These are phyloP conservation scores for Wickerhamomyces chambardii DNA, from an alignment of 805 yeast species.

Conservation along the genomic window DNA sequence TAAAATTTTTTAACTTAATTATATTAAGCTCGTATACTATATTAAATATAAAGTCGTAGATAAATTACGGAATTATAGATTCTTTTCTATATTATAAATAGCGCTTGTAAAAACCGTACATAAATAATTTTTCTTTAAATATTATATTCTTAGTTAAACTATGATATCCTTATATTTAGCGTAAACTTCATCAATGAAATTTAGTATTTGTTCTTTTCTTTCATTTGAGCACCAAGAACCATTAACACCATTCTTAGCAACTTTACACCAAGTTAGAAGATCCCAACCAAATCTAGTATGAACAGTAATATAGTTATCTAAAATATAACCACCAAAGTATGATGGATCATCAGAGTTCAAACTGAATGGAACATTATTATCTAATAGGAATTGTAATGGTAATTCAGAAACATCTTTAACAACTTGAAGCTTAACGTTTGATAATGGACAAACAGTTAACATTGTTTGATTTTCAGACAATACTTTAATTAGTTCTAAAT, in stretches of 20 bases:
- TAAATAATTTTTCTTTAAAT: too few relatives aligned
- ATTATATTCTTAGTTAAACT: neutral
- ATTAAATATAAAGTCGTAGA: too few relatives aligned
- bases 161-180: constrained; percentile 21
- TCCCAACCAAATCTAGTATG: constrained; percentile 59
- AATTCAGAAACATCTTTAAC: constrained; percentile 58
- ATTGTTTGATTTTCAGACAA: constrained; percentile 47
- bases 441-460: constrained; percentile 70
- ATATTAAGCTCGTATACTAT: too few relatives aligned
- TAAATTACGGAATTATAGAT: too few relatives aligned
- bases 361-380: constrained; percentile 58
- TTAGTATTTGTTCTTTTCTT: constrained; percentile 37
- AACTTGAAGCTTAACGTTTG: constrained; percentile 69
- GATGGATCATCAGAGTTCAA: constrained; percentile 78
- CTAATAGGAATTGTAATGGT: constrained; percentile 56
- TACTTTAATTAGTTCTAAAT: constrained; percentile 41
- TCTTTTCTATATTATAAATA: too few relatives aligned
- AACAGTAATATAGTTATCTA: constrained; percentile 65
- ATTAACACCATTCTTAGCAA: constrained; percentile 56
- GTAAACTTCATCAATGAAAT: constrained; percentile 31
- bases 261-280: constrained; percentile 48
- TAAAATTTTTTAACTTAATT: too few relatives aligned
- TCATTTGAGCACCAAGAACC: constrained; percentile 72
- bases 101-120: too few relatives aligned
- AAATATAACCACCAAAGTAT: constrained; percentile 77